Evolutionary conservation across 495 filamentous ascomycete species (phyloP), one percentile per base, ranked within the genome.

Genomic region (Articulospora tetracladia): DNA sequence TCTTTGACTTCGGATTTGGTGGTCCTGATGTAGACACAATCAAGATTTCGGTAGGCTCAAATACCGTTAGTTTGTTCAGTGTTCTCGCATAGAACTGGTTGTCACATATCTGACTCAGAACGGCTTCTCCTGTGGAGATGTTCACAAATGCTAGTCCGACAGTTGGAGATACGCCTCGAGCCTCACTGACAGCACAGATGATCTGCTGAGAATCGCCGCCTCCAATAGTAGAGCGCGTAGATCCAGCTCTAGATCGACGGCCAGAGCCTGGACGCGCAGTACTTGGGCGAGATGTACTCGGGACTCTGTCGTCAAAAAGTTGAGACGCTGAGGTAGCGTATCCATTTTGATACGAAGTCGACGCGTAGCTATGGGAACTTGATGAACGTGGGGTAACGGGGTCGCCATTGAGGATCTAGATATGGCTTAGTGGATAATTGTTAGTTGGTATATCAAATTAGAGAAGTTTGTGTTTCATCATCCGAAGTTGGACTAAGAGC

Each of bases 141-240:
- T 98, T 96, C 66, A 98, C 77, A 61, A 93, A 91, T 17, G 94
- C 90, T 52, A 98, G 77, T 8, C 93, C 95, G 24, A 98, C 87
- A n/a, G 85, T 90, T 19, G 89, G 89, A 51, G 90, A 88, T 27
- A 93, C 80, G 13, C 92, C 91, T 39, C 89, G 87, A 52, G 88
- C 91, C 73, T 99, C 94, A 61, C 88, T 90, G 57, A 97, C 75
- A n/a, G 94, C 92, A 68, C 93, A 98, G 46, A 97, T 76, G 63
- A 97, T 85, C 53, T 88, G 83, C 66, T 95, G 89, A 46, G 75
- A 73, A 19, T 84, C 78, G 27, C 76, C 69, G 20, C 75, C 64
- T 55, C 80, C 85, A 44, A 86, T 70, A 26, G 79, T 80, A 19
- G 39, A 44, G 39, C 39, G 39, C 15, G 17, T 19, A 24, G 88